Evolutionary conservation across 345 rosid genomes (phyloP), one percentile per base, ranked within the genome.

Genomic region (Psidium friedrichsthalianum): DNA sequence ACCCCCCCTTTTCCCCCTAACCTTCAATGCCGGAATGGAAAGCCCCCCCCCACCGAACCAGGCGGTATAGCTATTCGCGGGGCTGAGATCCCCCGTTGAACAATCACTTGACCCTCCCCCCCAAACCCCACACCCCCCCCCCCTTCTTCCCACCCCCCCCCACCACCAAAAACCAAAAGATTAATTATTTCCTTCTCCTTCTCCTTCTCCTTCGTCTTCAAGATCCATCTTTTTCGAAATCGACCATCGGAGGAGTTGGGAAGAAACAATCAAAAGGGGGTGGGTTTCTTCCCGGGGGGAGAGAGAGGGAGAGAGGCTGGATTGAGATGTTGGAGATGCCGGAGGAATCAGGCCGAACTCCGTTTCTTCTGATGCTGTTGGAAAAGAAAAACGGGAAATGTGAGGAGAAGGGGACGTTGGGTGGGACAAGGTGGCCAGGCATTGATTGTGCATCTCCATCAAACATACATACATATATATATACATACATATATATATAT

Each of bases 1-100:
- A n/a, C n/a, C n/a, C n/a, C n/a, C n/a, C n/a, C n/a, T n/a, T n/a
- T n/a, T n/a, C n/a, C n/a, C n/a, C 53, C 74, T 20, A 56, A 95
- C 99, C 98, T 95, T 97, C 92, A 90, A 97, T 89, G 87, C 97
- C 99, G 29, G 99, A 95, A 92, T 95, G 99, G 86, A 93, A 42
- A 95, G 92, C n/a, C n/a, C n/a, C n/a, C n/a, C n/a, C n/a, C n/a
- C n/a, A 74, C 99, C 98, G 84, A 95, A 87, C 98, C 98, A 97
- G 87, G 89, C 90, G 83, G 93, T 93, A 86, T 97, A 97, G 84
- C 87, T 89, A 88, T 97, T 97, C 88, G 90, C n/a, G 27, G 95
- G 95, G 83, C 95, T 94, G 64, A 95, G 98, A 91, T 97, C 99
- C 88, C 32, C 95, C 93, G 85, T 97, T 94, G 83, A 97, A 89